Base-by-base conservation (phyloP, 371 early-diverging fungal genomes). In the Mortierella sp. region DNA sequence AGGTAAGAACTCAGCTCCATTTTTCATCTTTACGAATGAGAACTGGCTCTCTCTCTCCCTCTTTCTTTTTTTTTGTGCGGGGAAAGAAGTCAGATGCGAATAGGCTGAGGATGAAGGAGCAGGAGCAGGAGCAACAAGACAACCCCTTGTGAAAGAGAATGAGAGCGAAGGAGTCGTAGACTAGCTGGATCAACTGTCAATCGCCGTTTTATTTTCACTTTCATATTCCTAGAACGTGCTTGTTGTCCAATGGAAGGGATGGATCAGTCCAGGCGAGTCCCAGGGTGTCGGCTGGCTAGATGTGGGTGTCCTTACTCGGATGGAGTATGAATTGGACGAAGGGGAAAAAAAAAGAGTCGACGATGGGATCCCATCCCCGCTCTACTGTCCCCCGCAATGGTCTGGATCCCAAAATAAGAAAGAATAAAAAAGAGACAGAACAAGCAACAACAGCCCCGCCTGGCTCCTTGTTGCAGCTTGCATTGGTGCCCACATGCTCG, bases 241-340 rank as follows among this genome's bases (percentile, higher is more conserved):
- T 44, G 21, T 48, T 60, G 70, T 60, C 81, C 81, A 81, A 81
- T 81, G 74, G 74, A 31, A 70, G 21, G n/a, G 26, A 50, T 70
- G 71, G 38, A 58, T 68, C 26, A 19, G 42, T 26, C 73, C 77
- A 70, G 70, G 31, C 50, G 34, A 28, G 54, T 81, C 81, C 71
- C 81, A 77, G 71, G 77, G 52, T 34, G 50, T 24, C 26, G 57
- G 70, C 31, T 70, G 70, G 81, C 3, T 77, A 74, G 77, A 28
- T 68, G 50, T 13, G 14, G 50, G 50, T 50, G 42, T 28, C n/a
- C 31, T 42, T 3, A 38, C 13, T 63, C 34, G 63, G 63, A 63
- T 28, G 31, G 58, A 58, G n/a, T 50, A 50, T 50, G 50, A 50
- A 50, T 50, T 50, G 2, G 11, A 28, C 4, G 4, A 26, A 65